Evolutionary conservation across 2,329 filamentous ascomycete species (phyloP), one percentile per base, ranked within the genome.

Genomic region (Fusarium oxysporum): DNA sequence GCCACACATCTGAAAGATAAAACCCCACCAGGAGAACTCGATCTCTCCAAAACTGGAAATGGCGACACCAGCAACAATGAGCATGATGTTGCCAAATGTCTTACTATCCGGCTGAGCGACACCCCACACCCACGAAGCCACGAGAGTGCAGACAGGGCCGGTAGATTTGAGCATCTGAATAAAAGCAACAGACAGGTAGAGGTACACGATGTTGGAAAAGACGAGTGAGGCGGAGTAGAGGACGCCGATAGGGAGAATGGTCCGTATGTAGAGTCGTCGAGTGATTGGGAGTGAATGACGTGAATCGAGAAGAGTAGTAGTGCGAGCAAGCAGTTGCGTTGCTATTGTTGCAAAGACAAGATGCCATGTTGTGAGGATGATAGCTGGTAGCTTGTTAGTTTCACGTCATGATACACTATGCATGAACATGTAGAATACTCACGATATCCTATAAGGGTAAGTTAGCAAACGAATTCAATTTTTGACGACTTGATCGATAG

Each of bases 81-180:
- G 76, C 62, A 86, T 73, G 55, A 89, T 82, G 75, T 88, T 88
- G 76, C 83, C 69, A 50, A 88, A 81, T 5, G 83, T 83, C 54
- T 80, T 79, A 51, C 82, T 76, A 43, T 82, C 85, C 38, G 87
- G 86, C 44, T 85, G 80, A 57, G 87, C 84, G 32, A 89, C 82
- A 53, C 86, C 82, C 84, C 85, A 88, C 64, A 85, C 79, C 90
- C 91, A 93, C n/a, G 88, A 89, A 50, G 88, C 85, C 76, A 93
- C 82, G 56, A 93, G 86, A 28, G 92, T 91, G 58, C 88, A 90
- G 65, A 92, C 91, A 33, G 91, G 91, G 10, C 89, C 90, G 50
- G 88, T 90, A 64, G 91, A 89, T 88, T 87, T 93, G 77, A 92
- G 86, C 89, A 92, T 92, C 83, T 92, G 91, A 74, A 92, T 92